These are phyloP conservation scores for Aureobasidium sp. DNA, from an alignment of 2,329 filamentous ascomycete genomes.

Conservation along the genomic window DNA sequence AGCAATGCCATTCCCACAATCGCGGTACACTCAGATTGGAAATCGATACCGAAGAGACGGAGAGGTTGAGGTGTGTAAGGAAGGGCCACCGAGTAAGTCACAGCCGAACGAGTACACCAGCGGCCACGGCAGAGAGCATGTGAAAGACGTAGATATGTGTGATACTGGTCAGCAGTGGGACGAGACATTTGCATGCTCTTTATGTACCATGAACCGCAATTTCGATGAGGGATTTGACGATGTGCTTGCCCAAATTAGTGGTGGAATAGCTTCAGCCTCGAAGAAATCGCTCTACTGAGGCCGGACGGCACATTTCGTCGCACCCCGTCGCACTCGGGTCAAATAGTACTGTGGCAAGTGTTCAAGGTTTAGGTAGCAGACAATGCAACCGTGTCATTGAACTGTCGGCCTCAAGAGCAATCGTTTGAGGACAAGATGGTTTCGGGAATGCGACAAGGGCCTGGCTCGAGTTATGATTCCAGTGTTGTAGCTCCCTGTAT, in stretches of 20 bases:
- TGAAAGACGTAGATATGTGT: not conserved
- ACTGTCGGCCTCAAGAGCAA: not conserved
- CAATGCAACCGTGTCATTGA: not conserved
- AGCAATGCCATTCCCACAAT: too few relatives aligned
- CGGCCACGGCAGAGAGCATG: not conserved
- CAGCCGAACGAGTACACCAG: not conserved
- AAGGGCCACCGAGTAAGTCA: not conserved
- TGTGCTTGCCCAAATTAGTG: not conserved
- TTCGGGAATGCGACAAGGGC: too few relatives aligned
- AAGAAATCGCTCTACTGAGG: not conserved
- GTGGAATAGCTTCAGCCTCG: not conserved
- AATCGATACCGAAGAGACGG: not conserved
- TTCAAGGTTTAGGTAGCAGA: not conserved
- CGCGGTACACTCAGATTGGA: too few relatives aligned
- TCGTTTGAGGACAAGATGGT: not conserved
- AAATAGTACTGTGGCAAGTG: not conserved
- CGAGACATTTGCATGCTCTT: not conserved
- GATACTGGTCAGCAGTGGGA: not conserved
- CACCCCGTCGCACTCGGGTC: not conserved
- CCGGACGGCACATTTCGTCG: too few relatives aligned
- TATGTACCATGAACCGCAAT: too few relatives aligned
- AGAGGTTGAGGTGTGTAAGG: not conserved
- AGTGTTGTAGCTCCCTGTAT: too few relatives aligned
- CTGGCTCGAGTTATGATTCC: not conserved
- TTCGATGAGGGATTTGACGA: not conserved